Percentiles rank a stretch among this genome's conserved stretches.
Conservation (phyloP, 1,284 basidiomycete species). For the Leccinum fuscescens region DNA sequence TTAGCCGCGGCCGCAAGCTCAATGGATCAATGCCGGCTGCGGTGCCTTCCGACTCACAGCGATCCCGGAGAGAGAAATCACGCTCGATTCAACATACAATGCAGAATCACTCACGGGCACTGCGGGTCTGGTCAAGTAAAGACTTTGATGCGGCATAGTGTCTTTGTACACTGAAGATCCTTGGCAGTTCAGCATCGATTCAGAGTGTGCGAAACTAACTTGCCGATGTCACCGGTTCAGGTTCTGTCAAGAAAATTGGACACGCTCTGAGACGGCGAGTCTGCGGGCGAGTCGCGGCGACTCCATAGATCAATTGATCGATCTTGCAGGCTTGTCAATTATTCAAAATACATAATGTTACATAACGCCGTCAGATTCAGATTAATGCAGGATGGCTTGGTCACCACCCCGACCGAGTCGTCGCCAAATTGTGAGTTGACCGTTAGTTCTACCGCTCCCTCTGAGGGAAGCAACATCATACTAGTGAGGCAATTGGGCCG, state of each 20-base stretch:
- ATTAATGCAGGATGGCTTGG: not conserved
- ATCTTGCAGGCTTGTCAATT: not conserved
- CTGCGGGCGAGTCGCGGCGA: not conserved
- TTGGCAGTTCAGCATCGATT: not conserved
- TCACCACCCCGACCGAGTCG: not conserved
- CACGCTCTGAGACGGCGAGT: not conserved
- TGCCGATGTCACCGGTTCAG: not conserved
- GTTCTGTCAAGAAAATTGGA: not conserved
- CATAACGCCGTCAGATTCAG: not conserved
- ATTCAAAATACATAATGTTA: not conserved
- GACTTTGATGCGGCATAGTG: not conserved
- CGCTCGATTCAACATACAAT: not conserved
- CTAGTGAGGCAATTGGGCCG: not conserved
- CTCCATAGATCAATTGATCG: not conserved
- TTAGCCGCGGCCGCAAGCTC: not conserved
- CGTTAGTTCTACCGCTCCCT: not conserved
- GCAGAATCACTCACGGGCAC: not conserved
- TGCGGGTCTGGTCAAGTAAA: too few species aligned
- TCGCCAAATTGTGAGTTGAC: not conserved
- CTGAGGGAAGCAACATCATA: not conserved
- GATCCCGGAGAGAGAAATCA: not conserved
- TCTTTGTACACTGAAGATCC: not conserved
- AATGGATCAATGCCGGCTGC: not conserved
- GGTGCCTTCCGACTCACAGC: not conserved
- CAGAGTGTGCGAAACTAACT: not conserved